Conservation (phyloP, 345 rosid species). For the Sonneratia caseolaris region DNA sequence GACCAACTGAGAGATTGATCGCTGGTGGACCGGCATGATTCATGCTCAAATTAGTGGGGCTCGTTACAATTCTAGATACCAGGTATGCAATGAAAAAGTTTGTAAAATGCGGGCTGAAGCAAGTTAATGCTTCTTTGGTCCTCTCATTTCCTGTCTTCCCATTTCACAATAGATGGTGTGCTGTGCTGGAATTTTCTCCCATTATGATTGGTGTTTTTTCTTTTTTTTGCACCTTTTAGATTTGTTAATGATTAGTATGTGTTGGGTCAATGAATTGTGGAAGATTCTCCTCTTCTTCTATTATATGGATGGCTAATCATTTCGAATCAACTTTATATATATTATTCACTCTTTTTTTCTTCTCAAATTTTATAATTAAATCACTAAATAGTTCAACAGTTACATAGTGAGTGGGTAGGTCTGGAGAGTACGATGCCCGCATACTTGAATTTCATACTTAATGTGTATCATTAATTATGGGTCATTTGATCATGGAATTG, state of each 20-base stretch:
- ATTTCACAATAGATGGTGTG: conserved; percentile 50
- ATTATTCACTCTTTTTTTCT: background rate
- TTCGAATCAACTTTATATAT: conserved; percentile 15
- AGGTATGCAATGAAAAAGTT: background rate
- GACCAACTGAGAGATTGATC: no score
- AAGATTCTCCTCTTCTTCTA: conserved; percentile 34
- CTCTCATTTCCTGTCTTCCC: background rate
- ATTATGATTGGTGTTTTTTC: conserved; percentile 8
- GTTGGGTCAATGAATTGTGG: conserved; percentile 21
- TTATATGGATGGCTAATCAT: conserved; percentile 23
- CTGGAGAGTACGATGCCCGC: no score
- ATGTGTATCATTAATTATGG: no score
- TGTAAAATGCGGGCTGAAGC: conserved; percentile 1
- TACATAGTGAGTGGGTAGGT: no score
- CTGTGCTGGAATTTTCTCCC: conserved; percentile 15
- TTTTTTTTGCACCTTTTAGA: conserved; percentile 13
- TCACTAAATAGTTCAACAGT: no score
- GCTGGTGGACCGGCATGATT: no score
- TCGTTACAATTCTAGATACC: no score
- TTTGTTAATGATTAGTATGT: conserved; percentile 15
- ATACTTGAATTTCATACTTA: no score
- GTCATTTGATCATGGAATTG: no score
- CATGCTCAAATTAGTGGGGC: no score
- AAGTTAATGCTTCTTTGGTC: background rate
- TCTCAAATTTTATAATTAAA: no score